A percentile compares a stretch with the other conserved stretches of the same genome.
Evolutionary conservation across 306 rosid species (phyloP).

Genomic region (Erythrophleum fordii): DNA sequence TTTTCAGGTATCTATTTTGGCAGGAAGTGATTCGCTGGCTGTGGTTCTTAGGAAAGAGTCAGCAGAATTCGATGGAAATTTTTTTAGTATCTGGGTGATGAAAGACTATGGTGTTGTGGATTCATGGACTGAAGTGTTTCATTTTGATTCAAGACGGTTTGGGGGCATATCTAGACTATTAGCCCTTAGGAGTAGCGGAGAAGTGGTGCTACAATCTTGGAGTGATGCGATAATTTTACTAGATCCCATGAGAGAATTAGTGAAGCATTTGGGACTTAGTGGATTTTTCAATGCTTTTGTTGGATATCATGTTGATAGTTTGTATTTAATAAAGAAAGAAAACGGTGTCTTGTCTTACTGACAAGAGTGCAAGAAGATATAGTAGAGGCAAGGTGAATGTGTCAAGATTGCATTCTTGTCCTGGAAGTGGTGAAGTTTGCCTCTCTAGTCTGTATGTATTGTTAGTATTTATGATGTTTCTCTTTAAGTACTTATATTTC

Average conservation of each 20-base stretch:
- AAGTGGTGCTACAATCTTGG: too few relatives aligned
- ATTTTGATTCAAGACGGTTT: neutral
- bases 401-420: neutral
- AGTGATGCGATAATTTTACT: too few relatives aligned
- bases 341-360: neutral
- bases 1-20: neutral
- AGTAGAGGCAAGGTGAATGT: neutral
- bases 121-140: neutral
- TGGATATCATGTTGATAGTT: neutral
- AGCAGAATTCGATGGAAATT: neutral
- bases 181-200: too few relatives aligned
- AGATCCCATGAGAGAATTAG: too few relatives aligned
- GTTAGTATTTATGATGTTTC: neutral
- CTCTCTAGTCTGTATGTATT: neutral
- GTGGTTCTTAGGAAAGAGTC: neutral
- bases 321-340: neutral
- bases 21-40: neutral
- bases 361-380: neutral
- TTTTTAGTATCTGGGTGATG: neutral
- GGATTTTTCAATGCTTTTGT: neutral
- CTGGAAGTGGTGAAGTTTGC: neutral
- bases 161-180: neutral
- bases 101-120: neutral
- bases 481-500: neutral
- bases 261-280: too few relatives aligned